phyloP scores from a whole-genome alignment of 768 basidiomycete genomes.

The Suillus spraguei region DNA sequence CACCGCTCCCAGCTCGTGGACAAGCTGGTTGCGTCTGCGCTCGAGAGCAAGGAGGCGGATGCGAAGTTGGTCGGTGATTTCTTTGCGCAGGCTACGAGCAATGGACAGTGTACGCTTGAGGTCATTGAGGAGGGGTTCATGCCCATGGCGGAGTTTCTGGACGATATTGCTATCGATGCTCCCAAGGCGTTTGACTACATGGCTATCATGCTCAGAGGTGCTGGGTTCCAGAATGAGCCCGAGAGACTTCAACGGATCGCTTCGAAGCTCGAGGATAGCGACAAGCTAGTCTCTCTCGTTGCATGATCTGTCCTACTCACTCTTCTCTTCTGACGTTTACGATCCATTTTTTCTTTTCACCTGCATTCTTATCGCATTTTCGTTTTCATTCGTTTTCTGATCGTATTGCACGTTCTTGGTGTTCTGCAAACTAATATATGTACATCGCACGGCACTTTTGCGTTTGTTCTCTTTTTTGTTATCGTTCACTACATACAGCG shows the following conservation, averaged over 20 bases:
- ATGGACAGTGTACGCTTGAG: conserved; percentile 57
- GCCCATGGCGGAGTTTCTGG: conserved; percentile 73
- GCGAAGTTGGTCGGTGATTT: conserved; percentile 77
- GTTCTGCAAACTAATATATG: conserved; percentile 34
- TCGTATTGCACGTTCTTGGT: conserved; percentile 25
- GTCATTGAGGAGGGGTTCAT: conserved; percentile 77
- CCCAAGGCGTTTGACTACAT: conserved; percentile 4
- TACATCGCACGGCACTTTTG: conserved; percentile 26
- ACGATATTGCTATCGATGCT: conserved; percentile 70
- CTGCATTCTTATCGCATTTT: conserved; percentile 11
- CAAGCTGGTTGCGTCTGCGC: conserved; percentile 68
- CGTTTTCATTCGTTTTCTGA: neutral
- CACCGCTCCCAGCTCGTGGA: conserved; percentile 72
- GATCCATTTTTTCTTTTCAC: conserved; percentile 10
- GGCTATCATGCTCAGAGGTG: conserved; percentile 73
- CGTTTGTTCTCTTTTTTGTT: conserved; percentile 16
- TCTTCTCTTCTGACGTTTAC: conserved; percentile 7
- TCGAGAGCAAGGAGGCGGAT: conserved; percentile 84
- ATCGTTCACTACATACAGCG: conserved; percentile 23
- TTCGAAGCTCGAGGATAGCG: conserved; percentile 60
- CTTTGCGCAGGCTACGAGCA: conserved; percentile 63
- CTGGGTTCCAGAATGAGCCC: conserved; percentile 59
- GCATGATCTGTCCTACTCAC: neutral
- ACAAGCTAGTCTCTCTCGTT: conserved; percentile 60
- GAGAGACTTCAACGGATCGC: conserved; percentile 58